phyloP scores from a whole-genome alignment of 805 yeast species.

The Saccharomycopsis sp. region DNA sequence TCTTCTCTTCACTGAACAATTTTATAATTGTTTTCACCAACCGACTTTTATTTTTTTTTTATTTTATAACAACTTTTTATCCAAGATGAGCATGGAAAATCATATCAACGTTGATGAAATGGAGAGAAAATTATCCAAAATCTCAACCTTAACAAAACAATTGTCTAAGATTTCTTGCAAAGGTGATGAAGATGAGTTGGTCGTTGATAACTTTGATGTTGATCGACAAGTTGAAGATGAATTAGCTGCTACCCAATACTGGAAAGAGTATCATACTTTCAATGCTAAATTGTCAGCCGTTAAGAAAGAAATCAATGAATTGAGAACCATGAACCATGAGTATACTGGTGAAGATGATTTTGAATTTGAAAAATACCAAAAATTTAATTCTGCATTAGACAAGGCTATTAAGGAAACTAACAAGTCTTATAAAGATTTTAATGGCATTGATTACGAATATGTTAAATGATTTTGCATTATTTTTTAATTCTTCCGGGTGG shows the following conservation, averaged over 20 bases:
- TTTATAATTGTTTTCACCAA: no score
- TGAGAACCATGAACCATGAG: constrained; percentile 19
- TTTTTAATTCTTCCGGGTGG: not conserved
- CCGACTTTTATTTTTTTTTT: no score
- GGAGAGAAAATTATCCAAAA: constrained; percentile 18
- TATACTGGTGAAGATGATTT: constrained; percentile 20
- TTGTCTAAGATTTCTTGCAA: constrained; percentile 17
- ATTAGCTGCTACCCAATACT: constrained; percentile 16
- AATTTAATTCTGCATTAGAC: constrained; percentile 11
- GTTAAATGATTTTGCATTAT: constrained; percentile 1
- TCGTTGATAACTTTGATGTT: constrained; percentile 4
- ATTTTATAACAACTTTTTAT: not conserved
- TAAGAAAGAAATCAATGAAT: constrained; percentile 20
- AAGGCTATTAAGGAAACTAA: constrained; percentile 18
- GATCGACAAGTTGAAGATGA: constrained; percentile 2
- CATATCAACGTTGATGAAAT: constrained; percentile 15
- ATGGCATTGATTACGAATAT: constrained; percentile 19
- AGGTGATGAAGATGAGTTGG: constrained; percentile 8
- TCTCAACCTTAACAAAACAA: constrained; percentile 17
- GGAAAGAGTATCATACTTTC: constrained; percentile 21
- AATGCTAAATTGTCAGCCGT: constrained; percentile 12
- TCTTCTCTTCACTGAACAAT: no score
- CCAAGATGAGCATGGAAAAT: constrained; percentile 13
- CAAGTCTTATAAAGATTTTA: constrained; percentile 20
- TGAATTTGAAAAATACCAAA: constrained; percentile 16